Evolutionary conservation across 148 eudicot genomes (phyloP).

Genomic region (Suaeda aralocaspica): DNA sequence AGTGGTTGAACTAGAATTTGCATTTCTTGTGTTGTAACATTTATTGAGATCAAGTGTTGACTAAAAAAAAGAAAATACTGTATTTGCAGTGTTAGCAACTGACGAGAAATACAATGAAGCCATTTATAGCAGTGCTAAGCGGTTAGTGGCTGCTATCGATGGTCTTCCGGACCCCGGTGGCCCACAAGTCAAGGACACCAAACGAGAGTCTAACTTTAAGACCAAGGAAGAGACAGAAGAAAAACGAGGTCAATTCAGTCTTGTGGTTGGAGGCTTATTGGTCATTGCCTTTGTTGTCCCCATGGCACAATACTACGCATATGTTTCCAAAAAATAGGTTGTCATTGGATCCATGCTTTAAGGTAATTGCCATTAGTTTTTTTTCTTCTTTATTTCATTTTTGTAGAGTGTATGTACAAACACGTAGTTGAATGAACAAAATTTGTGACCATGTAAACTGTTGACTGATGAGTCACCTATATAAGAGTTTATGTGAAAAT

Average conservation of each 20-base stretch:
- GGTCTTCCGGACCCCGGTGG: slow-evolving; percentile 98
- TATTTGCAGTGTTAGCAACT: slow-evolving; percentile 76
- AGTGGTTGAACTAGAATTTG: neutral
- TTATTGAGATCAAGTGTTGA: slow-evolving; percentile 1
- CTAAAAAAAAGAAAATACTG: slow-evolving; percentile 6
- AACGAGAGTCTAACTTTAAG: slow-evolving; percentile 94
- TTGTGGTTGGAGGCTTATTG: slow-evolving; percentile 92
- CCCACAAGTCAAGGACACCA: slow-evolving; percentile 66
- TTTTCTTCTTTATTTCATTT: neutral
- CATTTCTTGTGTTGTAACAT: neutral
- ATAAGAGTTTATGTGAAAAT: slow-evolving; percentile 4
- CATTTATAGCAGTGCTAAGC: slow-evolving; percentile 66
- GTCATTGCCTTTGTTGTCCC: slow-evolving; percentile 97
- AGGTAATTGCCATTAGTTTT: slow-evolving; percentile 10
- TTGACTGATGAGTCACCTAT: slow-evolving; percentile 9
- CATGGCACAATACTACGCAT: slow-evolving; percentile 99
- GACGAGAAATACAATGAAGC: slow-evolving; percentile 99
- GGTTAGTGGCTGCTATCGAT: slow-evolving; percentile 89
- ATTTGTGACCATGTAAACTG: slow-evolving; percentile 23
- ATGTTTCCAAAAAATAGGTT: slow-evolving; percentile 73
- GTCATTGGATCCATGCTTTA: slow-evolving; percentile 9
- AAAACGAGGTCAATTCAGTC: slow-evolving; percentile 92
- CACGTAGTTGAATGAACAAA: slow-evolving; percentile 20
- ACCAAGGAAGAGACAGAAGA: slow-evolving; percentile 90
- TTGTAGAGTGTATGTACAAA: slow-evolving; percentile 42